phyloP scores from a whole-genome alignment of 805 yeast species.

The Wickerhamia fluorescens region DNA sequence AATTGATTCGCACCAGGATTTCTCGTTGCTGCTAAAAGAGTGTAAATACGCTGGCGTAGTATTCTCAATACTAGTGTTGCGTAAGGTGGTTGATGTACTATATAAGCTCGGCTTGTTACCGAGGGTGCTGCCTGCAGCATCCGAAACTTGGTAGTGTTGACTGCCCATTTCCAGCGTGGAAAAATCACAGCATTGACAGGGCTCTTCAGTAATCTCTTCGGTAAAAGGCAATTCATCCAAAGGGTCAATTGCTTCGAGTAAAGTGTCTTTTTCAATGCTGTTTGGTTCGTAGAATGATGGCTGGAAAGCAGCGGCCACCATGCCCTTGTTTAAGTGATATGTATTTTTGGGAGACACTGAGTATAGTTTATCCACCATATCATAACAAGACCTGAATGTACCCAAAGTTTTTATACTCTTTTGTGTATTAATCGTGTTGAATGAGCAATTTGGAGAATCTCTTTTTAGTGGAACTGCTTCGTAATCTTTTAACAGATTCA shows the following conservation, averaged over 20 bases:
- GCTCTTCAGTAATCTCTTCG: constrained; percentile 5
- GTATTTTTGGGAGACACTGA: constrained; percentile 38
- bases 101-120: too few relatives aligned
- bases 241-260: constrained; percentile 7
- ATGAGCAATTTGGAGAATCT: neutral
- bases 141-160: too few relatives aligned
- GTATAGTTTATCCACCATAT: constrained; percentile 29
- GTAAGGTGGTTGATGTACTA: too few relatives aligned
- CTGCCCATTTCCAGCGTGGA: neutral
- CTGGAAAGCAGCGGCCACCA: constrained; percentile 17
- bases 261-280: constrained; percentile 3
- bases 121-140: neutral
- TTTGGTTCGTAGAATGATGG: neutral
- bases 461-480: too few relatives aligned
- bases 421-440: constrained; percentile 2
- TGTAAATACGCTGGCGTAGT: too few relatives aligned
- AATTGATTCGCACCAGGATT: too few relatives aligned
- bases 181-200: neutral
- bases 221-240: constrained; percentile 1
- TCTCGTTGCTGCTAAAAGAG: too few relatives aligned
- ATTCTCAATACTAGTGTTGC: too few relatives aligned
- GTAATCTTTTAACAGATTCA: too few relatives aligned
- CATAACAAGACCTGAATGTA: constrained; percentile 15
- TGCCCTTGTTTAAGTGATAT: constrained; percentile 22
- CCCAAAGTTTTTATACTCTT: neutral